Conservation (phyloP, 805 yeast genomes). For the Lipomyces spencermartinsiae region DNA sequence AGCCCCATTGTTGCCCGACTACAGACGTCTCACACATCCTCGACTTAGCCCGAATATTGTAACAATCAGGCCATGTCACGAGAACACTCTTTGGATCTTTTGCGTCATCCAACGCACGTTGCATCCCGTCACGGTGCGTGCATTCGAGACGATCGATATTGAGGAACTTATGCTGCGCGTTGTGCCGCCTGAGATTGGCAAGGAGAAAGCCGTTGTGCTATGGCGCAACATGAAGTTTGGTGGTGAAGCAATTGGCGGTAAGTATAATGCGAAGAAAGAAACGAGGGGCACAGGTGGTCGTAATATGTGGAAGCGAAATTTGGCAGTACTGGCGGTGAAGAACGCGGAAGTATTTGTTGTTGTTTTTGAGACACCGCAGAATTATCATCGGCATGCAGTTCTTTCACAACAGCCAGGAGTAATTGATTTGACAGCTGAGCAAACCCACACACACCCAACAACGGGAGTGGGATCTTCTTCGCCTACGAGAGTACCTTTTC, state of each 20-base stretch:
- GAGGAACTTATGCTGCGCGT: slow-evolving; percentile 34
- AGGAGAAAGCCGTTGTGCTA: slow-evolving; percentile 30
- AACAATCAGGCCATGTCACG: slow-evolving; percentile 36
- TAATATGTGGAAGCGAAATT: slow-evolving; percentile 37
- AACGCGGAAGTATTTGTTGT: slow-evolving; percentile 38
- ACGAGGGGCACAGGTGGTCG: slow-evolving; percentile 37
- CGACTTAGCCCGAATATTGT: slow-evolving; percentile 38
- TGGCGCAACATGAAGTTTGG: slow-evolving; percentile 39
- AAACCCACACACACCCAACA: neutral
- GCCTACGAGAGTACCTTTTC: neutral
- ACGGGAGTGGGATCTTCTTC: neutral
- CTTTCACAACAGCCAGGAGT: slow-evolving; percentile 1
- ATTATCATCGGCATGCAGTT: neutral
- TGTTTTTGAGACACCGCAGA: slow-evolving; percentile 22
- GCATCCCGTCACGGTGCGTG: slow-evolving; percentile 38
- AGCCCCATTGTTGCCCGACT: slow-evolving; percentile 35
- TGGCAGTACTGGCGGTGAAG: slow-evolving; percentile 36
- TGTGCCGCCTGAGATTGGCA: slow-evolving; percentile 36
- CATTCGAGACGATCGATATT: slow-evolving; percentile 37
- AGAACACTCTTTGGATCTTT: slow-evolving; percentile 37
- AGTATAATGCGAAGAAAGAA: slow-evolving; percentile 34
- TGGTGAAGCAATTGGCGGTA: slow-evolving; percentile 28
- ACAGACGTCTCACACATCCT: slow-evolving; percentile 35
- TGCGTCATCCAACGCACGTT: slow-evolving; percentile 36
- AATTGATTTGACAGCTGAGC: slow-evolving; percentile 1